Evolutionary conservation across 257 asterid genomes (phyloP), one percentile per base, ranked within the genome.

Genomic region (Nicotiana sylvestris): DNA sequence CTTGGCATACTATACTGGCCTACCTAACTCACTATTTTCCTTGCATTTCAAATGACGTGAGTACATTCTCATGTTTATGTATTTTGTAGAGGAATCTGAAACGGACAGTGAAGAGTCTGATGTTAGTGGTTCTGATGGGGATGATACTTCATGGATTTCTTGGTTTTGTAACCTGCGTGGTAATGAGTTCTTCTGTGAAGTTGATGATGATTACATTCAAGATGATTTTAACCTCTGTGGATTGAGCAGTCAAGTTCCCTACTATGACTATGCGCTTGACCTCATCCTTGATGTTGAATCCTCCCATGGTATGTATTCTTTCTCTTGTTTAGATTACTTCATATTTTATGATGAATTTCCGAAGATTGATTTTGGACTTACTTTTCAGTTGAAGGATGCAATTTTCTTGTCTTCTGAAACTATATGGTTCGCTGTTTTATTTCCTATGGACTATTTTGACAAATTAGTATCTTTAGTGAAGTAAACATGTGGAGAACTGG

Each of bases 111-210:
- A 94, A 86, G 99, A 91, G 86, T 94, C 98, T 84, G 98, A 94
- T 82, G 94, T 91, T 82, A 96, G 98, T 87, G 99, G 97, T 76
- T 94, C 99, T 82, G 99, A 96, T 80, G 99, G 98, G 87, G 99
- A 96, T 64, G 98, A 96, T 84, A 92, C 98, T 57, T 96, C 98
- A 15, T 96, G 99, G 99, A 94, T 96, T 86, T 93, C 99, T 39
- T 96, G 99, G 99, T 96, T 94, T 88, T 96, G 99, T 91, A 96
- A 96, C 88, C 87, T 94, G 89, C 90, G 99, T 16, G 99, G 99
- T 77, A 96, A 96, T 16, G 99, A 96, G 87, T 94, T 96, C 88
- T 96, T 96, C 82, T 96, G 99, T 81, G 98, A 96, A 86, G 99
- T 94, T 82, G 99, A 96, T 83, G 99, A 96, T 84, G 99, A 96